Evolutionary conservation across 2,329 filamentous ascomycete genomes (phyloP), one percentile per base, ranked within the genome.

Genomic region (Verticillium nubilum): DNA sequence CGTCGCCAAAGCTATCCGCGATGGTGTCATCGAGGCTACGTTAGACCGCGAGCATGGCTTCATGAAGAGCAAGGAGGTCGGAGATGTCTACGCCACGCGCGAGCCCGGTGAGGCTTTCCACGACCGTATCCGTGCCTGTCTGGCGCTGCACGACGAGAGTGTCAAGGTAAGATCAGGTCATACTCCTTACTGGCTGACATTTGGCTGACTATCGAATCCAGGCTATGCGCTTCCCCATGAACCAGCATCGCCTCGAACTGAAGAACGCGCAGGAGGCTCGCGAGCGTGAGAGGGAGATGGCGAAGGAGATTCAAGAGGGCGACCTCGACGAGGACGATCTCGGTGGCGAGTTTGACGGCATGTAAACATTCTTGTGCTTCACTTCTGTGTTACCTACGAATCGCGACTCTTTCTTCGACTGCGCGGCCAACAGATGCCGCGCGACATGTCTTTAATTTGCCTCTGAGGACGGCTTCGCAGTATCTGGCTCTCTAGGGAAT

Each of bases 141-240:
- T 99, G 68, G 86, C 88, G 59, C 84, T 99, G 64, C 93, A 98
- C 71, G 95, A 99, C 69, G 95, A 99, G 80, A 98, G 94, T 71
- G 93, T 99, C 70, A 98, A 97, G 90, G 91, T 93, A 82, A 50
- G 42, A 23, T 25, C 17, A 50, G 6, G 17, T 6, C n/a, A 6
- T 5, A 7, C 5, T 9, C 6, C 5, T 42, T 7, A 7, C n/a
- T 70, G 79, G 71, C 60, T n/a, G 2, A 31, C n/a, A 23, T 29
- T 63, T 61, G 50, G 55, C 26, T 53, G n/a, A 37, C 15, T 6
- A 37, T 17, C 17, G 3, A 25, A 50, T 19, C 7, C 19, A 94
- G 91, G 94, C 95, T 27, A 99, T 99, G 95, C 87, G 95, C 59
- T 99, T 98, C 78, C 95, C 95, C 2, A 98, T 98, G 94, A 97